phyloP scores from a whole-genome alignment of 257 asterid genomes.

The Solanum neorickii region DNA sequence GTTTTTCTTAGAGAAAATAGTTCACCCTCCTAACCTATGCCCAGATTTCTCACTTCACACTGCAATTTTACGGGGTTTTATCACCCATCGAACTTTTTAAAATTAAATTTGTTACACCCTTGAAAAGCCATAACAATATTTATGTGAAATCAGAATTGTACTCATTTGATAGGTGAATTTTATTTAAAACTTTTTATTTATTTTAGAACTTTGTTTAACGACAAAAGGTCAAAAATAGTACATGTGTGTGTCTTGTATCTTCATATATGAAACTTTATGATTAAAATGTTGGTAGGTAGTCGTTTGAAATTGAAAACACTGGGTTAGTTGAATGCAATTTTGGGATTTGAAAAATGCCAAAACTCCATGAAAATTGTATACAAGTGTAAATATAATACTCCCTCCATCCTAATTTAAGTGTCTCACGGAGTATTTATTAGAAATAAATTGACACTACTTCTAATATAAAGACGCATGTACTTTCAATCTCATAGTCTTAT shows the following conservation, averaged over 20 bases:
- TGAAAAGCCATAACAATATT: not conserved
- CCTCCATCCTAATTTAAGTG: not conserved
- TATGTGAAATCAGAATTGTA: not conserved
- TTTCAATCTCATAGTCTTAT: not conserved
- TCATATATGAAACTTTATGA: not conserved
- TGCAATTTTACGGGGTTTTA: not conserved
- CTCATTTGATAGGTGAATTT: not conserved
- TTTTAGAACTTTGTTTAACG: not conserved
- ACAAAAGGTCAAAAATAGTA: not conserved
- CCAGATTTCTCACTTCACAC: not conserved
- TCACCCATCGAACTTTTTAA: too few species aligned
- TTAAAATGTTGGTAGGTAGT: not conserved
- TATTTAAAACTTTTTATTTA: too few species aligned
- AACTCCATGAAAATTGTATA: not conserved
- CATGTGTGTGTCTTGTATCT: not conserved
- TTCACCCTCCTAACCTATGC: not conserved
- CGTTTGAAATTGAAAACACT: not conserved
- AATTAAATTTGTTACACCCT: not conserved
- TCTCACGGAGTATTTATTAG: not conserved
- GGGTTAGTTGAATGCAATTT: not conserved
- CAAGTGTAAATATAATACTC: not conserved
- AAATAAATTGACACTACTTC: not conserved
- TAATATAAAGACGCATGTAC: not conserved
- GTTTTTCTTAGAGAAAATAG: not conserved
- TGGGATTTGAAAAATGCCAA: not conserved